Conservation (phyloP, 352 stramenopile genomes). For the Elongisporangium senticosum region DNA sequence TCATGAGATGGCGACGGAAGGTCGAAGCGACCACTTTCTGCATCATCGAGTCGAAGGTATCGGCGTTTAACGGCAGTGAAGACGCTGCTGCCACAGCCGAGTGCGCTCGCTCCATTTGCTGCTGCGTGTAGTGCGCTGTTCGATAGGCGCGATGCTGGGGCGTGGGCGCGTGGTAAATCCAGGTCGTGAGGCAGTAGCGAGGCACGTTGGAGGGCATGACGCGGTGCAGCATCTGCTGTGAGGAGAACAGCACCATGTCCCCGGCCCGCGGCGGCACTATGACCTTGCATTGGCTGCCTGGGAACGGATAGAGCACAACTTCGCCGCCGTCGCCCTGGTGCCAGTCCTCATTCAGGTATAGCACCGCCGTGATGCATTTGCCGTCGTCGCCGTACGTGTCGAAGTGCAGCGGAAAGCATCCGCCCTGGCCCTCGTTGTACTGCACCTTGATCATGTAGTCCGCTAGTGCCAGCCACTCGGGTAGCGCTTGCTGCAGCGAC, state of each 20-base stretch:
- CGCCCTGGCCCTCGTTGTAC: conserved; percentile 65
- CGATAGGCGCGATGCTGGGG: background rate
- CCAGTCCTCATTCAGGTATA: conserved; percentile 85
- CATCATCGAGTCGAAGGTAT: conserved; percentile 24
- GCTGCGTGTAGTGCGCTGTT: background rate
- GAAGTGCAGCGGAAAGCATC: conserved; percentile 85
- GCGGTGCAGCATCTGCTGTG: conserved; percentile 74
- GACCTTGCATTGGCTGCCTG: conserved; percentile 23
- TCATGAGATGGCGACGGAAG: conserved; percentile 61
- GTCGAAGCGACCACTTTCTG: conserved; percentile 48
- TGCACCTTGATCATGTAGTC: conserved; percentile 78
- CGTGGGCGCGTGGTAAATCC: conserved; percentile 45
- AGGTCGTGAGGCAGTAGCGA: conserved; percentile 64
- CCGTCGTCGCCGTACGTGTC: conserved; percentile 79
- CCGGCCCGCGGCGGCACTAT: conserved; percentile 51
- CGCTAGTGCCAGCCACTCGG: conserved; percentile 33
- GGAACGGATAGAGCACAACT: conserved; percentile 80
- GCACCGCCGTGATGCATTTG: conserved; percentile 77
- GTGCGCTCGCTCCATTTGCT: background rate
- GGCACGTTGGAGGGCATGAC: conserved; percentile 45
- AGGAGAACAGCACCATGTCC: conserved; percentile 74
- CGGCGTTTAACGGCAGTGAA: background rate
- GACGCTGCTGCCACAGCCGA: background rate
- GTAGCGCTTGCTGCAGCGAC: conserved; percentile 24
- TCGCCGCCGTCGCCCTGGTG: conserved; percentile 64